Base-by-base conservation (phyloP, 2,329 filamentous ascomycete genomes). In the Chrysoporthe deuterocubensis region DNA sequence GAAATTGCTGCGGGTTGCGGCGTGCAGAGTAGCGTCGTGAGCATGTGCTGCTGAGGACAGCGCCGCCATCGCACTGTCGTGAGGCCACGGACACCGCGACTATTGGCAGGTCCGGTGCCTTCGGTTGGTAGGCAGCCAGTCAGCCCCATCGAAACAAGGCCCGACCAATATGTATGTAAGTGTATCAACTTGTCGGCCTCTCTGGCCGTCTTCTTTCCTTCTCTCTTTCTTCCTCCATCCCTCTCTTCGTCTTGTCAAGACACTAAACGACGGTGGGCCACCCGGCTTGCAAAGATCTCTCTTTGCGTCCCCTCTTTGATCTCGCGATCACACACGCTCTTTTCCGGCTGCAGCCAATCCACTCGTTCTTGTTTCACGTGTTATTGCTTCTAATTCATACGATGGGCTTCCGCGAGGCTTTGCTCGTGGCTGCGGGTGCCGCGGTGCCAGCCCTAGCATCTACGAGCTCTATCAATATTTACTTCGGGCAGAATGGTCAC, bases 231-330 rank as follows among this genome's bases (percentile, higher is more conserved):
- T 52, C 65, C 64, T 60, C 65, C 62, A 66, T 64, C 58, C 64
- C 65, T 67, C 65, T 66, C 67, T 69, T 71, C 69, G 66, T 67
- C 69, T 69, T 72, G 68, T 74, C 71, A 74, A 73, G 66, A 64
- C 71, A 67, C 71, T 62, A 26, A 69, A 46, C 66, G 70, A 73
- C 73, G 75, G 71, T 72, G 68, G 71, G 72, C 69, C 71, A 44
- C 64, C 70, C 66, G 69, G 71, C 74, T 70, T 74, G 73, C 75
- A 75, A 75, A 73, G 74, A 54, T 72, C 71, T 73, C 71, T 73
- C 74, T 76, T 76, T 76, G 74, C 75, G 75, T 77, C 74, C 75
- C 75, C 71, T 77, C 75, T 67, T 77, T 76, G 72, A 73, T 72
- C 67, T 58, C 52, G 58, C 67, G 68, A 71, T 70, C 69, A 71